Evolutionary conservation across 805 yeast genomes (phyloP), one percentile per base, ranked within the genome.

Genomic region (Hanseniaspora taiwanica): DNA sequence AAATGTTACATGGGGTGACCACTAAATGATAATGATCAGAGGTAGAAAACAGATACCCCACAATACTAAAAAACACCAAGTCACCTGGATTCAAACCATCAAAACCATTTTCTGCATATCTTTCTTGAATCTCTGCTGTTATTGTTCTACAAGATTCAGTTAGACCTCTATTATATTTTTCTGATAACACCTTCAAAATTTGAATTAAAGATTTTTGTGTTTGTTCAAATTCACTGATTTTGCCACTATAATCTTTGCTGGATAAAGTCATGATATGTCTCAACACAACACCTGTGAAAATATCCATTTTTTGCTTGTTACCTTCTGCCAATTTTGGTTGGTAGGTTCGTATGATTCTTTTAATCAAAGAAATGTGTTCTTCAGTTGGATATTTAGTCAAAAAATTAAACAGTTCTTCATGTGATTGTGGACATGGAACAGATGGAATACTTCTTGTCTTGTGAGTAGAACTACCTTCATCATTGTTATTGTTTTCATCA

Each of bases 1-100:
- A 60, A 25, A 91, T 71, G 23, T 74, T 63, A 2, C 89, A 71
- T 3, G 96, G 95, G 0, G 96, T 87, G 4, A 78, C 87, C 9
- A 91, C 81, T 44, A 86, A 67, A 65, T 91, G 98, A 60, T 82
- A 89, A 55, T 85, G 87, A 65, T 91, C 99, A 0, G 98, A 91
- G 1, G 96, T 85, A 0, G 98, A 87, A 54, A 81, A 91, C 4
- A 86, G 55, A 40, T 70, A 65, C 6, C 96, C 96, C 42, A 87
- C 67, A 4, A 85, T 50, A 0, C 76, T 66, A 52, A 79, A 82
- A 44, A 81, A 72, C 5, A 83, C 59, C 43, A 85, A 59, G 53
- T 86, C 94, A 1, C 52, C 43, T 13, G 46, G 46, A 3, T 72
- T 62, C 13, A 61, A 49, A 34, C 55, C 59, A 23, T 71, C 67